Evolutionary conservation across 768 basidiomycete species (phyloP), one percentile per base, ranked within the genome.

Genomic region (Collybiopsis confluens): DNA sequence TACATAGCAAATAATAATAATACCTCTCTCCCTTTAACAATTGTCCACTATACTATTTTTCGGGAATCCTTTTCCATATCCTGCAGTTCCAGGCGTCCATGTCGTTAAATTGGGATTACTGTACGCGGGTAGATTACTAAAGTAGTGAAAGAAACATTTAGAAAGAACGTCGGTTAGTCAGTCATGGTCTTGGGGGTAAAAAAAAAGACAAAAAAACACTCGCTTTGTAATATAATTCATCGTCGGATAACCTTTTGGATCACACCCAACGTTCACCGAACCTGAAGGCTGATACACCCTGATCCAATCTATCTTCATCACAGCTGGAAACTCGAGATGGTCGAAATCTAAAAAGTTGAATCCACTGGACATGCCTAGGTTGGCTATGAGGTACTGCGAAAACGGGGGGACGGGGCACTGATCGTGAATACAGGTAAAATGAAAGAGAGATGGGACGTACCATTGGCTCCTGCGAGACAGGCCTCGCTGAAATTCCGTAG

Each of bases 401-500:
- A 21, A 10, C n/a, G n/a, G n/a, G n/a, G 6, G n/a, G 35, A 45
- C n/a, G 60, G n/a, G n/a, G n/a, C n/a, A n/a, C n/a, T n/a, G n/a
- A 72, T 23, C 24, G 16, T 11, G 33, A 11, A 23, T n/a, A n/a
- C n/a, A n/a, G n/a, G n/a, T n/a, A n/a, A n/a, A 52, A 37, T 35
- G 30, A 24, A 18, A 28, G n/a, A 37, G 33, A 3, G 18, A 26
- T 40, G 23, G 4, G 27, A 20, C 80, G 42, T 59, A 90, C 88
- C 90, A 94, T 90, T 23, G 93, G 93, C 65, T 96, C 93, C 57
- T 84, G 80, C 1, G 92, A 75, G 15, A 96, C 70, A 2, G 87
- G 82, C 35, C 93, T 74, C 23, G 74, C 71, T 13, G 80, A 77
- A 30, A 95, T 86, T 88, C 61, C 1, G 79, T 81, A 30, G 61